Conservation (phyloP, 2,329 filamentous ascomycete species). For the Cyphellophora attinorum region DNA sequence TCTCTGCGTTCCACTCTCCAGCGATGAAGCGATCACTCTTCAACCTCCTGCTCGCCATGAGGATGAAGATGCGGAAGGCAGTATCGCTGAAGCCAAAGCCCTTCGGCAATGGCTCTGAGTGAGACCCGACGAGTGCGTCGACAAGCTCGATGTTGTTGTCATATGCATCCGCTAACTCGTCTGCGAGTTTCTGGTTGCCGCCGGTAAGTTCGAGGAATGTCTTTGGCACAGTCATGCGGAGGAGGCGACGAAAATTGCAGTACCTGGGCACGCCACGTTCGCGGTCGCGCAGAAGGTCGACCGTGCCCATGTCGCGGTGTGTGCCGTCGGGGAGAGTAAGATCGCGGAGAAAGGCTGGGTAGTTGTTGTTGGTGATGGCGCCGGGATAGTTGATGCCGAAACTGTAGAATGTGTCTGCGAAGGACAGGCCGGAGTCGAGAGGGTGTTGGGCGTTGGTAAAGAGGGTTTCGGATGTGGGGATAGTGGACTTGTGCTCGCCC, state of each 20-base stretch:
- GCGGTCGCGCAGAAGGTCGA: constrained; percentile 17
- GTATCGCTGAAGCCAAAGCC: constrained; percentile 41
- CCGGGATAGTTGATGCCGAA: constrained; percentile 41
- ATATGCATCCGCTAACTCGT: constrained; percentile 29
- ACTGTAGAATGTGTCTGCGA: constrained; percentile 33
- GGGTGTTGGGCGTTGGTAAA: constrained; percentile 6
- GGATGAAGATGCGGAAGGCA: constrained; percentile 29
- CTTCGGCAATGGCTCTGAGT: constrained; percentile 32
- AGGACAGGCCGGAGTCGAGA: constrained; percentile 18
- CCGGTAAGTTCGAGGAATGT: constrained; percentile 33
- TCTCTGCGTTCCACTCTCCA: constrained; percentile 8
- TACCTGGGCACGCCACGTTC: constrained; percentile 9
- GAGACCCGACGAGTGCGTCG: constrained; percentile 33
- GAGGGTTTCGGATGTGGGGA: constrained; percentile 4
- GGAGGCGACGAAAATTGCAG: constrained; percentile 33
- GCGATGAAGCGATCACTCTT: constrained; percentile 11
- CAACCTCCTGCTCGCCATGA: constrained; percentile 8
- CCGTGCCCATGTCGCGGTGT: constrained; percentile 29
- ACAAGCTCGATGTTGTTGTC: constrained; percentile 30
- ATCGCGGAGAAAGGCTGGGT: constrained; percentile 31
- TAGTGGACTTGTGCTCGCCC: constrained; percentile 23
- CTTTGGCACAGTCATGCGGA: constrained; percentile 23
- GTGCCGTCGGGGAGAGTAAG: constrained; percentile 31
- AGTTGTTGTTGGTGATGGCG: constrained; percentile 33
- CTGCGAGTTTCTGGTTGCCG: constrained; percentile 26